A percentile compares a stretch with the other conserved stretches of the same genome.
phyloP scores from a whole-genome alignment of 1,284 basidiomycete genomes.

The Porodaedalea pini region DNA sequence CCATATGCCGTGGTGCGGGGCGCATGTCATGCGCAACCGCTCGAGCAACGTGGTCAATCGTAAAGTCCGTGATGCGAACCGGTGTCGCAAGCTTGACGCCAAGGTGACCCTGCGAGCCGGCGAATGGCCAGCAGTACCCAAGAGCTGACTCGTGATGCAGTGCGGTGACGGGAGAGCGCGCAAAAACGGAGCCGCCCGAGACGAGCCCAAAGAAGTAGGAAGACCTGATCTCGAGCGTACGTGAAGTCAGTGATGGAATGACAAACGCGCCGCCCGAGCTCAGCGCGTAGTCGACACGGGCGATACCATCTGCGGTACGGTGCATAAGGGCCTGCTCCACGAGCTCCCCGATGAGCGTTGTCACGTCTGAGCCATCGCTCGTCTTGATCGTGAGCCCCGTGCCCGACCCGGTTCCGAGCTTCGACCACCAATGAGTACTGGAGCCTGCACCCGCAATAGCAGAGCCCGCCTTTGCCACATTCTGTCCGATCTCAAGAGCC shows the following conservation, averaged over 20 bases:
- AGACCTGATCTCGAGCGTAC: conserved; percentile 67
- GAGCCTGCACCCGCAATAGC: conserved; percentile 32
- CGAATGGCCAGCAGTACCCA: conserved; percentile 93
- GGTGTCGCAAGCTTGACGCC: conserved; percentile 75
- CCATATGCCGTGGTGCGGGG: conserved; percentile 82
- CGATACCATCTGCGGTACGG: conserved; percentile 70
- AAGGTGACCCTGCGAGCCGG: conserved; percentile 72
- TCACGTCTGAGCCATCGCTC: conserved; percentile 73
- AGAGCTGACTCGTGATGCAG: conserved; percentile 78
- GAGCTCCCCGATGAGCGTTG: conserved; percentile 63
- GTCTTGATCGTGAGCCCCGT: conserved; percentile 64
- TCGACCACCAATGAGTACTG: conserved; percentile 51
- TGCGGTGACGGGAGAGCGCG: conserved; percentile 79
- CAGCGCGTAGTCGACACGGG: conserved; percentile 80
- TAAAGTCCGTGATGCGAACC: conserved; percentile 70
- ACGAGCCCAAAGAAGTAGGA: conserved; percentile 48
- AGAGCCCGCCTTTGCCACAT: conserved; percentile 35
- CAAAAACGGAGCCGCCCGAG: conserved; percentile 63
- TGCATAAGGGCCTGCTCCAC: conserved; percentile 69
- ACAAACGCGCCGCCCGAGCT: conserved; percentile 79
- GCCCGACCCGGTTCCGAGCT: conserved; percentile 36
- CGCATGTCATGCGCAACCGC: conserved; percentile 76
- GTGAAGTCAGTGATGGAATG: conserved; percentile 78
- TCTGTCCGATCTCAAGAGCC: conserved; percentile 63
- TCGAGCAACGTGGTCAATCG: conserved; percentile 83